These are phyloP conservation scores for Penicillium sclerotigenum DNA, from an alignment of 2,329 filamentous ascomycete genomes.

Conservation along the genomic window DNA sequence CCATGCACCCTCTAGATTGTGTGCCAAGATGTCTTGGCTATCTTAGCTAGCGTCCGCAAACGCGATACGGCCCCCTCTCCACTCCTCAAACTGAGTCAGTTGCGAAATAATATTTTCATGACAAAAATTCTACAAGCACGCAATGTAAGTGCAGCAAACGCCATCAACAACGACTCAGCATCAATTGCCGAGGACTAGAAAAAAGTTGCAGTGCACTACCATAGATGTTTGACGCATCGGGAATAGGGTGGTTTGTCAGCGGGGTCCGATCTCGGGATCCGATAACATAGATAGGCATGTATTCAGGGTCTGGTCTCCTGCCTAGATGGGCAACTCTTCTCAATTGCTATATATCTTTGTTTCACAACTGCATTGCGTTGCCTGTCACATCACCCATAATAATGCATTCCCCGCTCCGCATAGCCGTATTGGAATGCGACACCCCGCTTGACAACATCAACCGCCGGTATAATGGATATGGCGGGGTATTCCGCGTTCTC, in stretches of 20 bases:
- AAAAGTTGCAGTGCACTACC: neutral
- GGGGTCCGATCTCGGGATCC: neutral
- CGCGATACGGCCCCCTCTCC: no score
- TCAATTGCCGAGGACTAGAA: neutral
- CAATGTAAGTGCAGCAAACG: neutral
- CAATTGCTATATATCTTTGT: neutral
- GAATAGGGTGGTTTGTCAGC: neutral
- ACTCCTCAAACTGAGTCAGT: no score
- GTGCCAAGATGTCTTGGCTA: no score
- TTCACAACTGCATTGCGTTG: neutral
- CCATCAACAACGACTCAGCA: neutral
- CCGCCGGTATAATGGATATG: constrained; percentile 68
- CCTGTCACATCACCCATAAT: neutral
- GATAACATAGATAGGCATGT: neutral
- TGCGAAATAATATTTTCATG: no score
- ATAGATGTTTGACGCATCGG: neutral
- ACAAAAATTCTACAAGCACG: constrained; percentile 1
- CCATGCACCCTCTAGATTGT: no score
- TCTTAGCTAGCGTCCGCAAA: no score
- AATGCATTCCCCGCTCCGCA: constrained; percentile 57
- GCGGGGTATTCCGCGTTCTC: constrained; percentile 64
- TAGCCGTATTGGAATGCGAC: constrained; percentile 88
- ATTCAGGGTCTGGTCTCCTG: neutral
- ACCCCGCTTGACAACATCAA: constrained; percentile 64
- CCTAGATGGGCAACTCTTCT: neutral